phyloP scores from a whole-genome alignment of 495 filamentous ascomycete species.

The Evansstolkia leycettana region DNA sequence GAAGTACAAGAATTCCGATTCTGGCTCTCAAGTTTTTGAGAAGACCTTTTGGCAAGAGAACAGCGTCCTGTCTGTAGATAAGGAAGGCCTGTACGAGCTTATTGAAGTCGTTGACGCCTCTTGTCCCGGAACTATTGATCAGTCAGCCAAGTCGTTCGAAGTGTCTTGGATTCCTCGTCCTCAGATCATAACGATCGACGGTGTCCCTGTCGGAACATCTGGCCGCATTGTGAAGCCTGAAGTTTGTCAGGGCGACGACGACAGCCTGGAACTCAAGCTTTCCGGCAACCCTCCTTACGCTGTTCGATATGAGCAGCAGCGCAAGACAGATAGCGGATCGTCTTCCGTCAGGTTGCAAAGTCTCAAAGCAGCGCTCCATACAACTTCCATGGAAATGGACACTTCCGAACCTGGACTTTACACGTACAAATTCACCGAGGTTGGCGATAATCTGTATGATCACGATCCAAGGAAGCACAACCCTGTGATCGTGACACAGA shows the following conservation, averaged over 20 bases:
- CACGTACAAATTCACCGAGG: constrained; percentile 70
- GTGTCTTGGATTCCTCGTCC: constrained; percentile 78
- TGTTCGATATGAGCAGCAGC: constrained; percentile 67
- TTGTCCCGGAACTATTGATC: constrained; percentile 71
- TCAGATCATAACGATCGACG: constrained; percentile 51
- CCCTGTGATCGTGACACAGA: constrained; percentile 60
- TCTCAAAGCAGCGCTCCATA: constrained; percentile 57
- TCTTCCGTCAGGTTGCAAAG: constrained; percentile 48
- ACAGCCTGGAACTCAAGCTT: constrained; percentile 68
- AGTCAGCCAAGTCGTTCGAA: constrained; percentile 57
- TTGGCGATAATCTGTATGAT: constrained; percentile 76
- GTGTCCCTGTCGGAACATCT: constrained; percentile 38
- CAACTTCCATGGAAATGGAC: constrained; percentile 69
- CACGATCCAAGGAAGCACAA: constrained; percentile 47
- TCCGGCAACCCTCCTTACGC: constrained; percentile 73
- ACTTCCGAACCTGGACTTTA: constrained; percentile 70
- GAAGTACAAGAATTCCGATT: constrained; percentile 53
- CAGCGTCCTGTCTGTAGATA: constrained; percentile 49
- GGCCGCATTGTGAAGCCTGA: constrained; percentile 53
- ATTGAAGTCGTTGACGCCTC: constrained; percentile 58
- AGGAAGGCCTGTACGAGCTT: constrained; percentile 67
- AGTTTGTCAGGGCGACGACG: constrained; percentile 89
- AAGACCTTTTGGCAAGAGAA: constrained; percentile 51
- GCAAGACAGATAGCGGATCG: constrained; percentile 50
- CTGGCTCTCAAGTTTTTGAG: constrained; percentile 24